A percentile compares a stretch with the other conserved stretches of the same genome.
These are phyloP conservation scores for Malus hybrid DNA, from an alignment of 331 rosid species.

Conservation along the genomic window DNA sequence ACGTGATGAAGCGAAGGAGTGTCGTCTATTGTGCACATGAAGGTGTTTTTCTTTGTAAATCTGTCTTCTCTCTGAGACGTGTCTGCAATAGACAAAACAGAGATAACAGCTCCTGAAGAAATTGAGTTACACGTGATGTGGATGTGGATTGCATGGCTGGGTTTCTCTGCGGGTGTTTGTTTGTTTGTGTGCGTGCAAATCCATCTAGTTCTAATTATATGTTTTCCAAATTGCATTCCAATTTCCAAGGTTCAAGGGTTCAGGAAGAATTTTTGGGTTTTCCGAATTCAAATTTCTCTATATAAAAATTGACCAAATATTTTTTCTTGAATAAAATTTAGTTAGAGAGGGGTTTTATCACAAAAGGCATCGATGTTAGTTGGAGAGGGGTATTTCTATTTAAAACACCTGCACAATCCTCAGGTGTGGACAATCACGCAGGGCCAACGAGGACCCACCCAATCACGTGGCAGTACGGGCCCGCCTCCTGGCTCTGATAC, in stretches of 20 bases:
- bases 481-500: too few species aligned
- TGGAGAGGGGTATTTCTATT: too few species aligned
- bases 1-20: constrained; percentile 32
- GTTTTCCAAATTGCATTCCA: background rate
- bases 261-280: background rate
- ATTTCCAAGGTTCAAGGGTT: background rate
- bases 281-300: background rate
- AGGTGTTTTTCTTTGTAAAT: constrained; percentile 14
- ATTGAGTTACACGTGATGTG: background rate
- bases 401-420: too few species aligned
- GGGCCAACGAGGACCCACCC: too few species aligned
- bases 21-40: constrained; percentile 36
- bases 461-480: too few species aligned
- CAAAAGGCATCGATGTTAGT: too few species aligned
- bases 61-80: constrained; percentile 33
- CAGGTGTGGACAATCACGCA: too few species aligned
- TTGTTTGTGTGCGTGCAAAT: background rate
- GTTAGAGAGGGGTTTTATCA: too few species aligned
- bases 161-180: background rate
- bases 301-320: too few species aligned
- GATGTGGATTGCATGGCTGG: too few species aligned
- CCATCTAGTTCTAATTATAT: background rate
- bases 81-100: constrained; percentile 12
- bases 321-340: too few species aligned
- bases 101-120: constrained; percentile 17